These are phyloP conservation scores for Mycothermus thermophilus DNA, from an alignment of 495 filamentous ascomycete species.

Conservation along the genomic window DNA sequence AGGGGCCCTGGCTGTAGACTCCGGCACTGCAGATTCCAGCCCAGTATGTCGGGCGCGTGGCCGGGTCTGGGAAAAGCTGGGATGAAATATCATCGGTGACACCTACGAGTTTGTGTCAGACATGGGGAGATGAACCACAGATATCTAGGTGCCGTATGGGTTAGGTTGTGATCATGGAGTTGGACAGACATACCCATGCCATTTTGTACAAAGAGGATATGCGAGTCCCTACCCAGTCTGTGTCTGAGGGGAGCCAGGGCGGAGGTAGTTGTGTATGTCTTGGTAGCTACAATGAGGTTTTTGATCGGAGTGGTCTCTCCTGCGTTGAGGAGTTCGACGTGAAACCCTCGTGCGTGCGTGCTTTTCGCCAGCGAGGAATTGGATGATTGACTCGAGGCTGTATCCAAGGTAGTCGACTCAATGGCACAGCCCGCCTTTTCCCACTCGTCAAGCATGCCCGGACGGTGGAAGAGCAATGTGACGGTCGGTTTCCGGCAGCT, in stretches of 20 bases:
- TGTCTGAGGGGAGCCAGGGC: slow-evolving; percentile 43
- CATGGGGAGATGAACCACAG: no score
- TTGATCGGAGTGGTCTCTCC: slow-evolving; percentile 31
- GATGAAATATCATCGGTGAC: slow-evolving; percentile 45
- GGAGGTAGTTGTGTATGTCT: slow-evolving; percentile 40
- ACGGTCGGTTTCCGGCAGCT: no score
- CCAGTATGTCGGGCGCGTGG: slow-evolving; percentile 49
- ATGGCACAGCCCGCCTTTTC: slow-evolving; percentile 9
- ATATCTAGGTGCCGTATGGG: no score
- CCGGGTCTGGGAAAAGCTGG: slow-evolving; percentile 45
- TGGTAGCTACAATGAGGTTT: slow-evolving; percentile 58
- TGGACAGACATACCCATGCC: slow-evolving; percentile 61
- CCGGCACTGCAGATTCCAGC: slow-evolving; percentile 54
- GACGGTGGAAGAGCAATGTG: slow-evolving; percentile 27
- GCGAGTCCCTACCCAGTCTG: slow-evolving; percentile 45
- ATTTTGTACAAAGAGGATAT: slow-evolving; percentile 62
- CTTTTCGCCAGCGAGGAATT: no score
- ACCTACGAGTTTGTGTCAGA: no score
- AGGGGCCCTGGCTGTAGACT: slow-evolving; percentile 35
- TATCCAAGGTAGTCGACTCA: slow-evolving; percentile 7
- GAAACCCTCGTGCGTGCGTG: no score
- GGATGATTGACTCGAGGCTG: no score
- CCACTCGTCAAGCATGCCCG: slow-evolving; percentile 18
- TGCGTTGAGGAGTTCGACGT: no score
- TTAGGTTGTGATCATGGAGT: no score